Evolutionary conservation across 2,329 filamentous ascomycete genomes (phyloP).

Genomic region (Nemania sp.): DNA sequence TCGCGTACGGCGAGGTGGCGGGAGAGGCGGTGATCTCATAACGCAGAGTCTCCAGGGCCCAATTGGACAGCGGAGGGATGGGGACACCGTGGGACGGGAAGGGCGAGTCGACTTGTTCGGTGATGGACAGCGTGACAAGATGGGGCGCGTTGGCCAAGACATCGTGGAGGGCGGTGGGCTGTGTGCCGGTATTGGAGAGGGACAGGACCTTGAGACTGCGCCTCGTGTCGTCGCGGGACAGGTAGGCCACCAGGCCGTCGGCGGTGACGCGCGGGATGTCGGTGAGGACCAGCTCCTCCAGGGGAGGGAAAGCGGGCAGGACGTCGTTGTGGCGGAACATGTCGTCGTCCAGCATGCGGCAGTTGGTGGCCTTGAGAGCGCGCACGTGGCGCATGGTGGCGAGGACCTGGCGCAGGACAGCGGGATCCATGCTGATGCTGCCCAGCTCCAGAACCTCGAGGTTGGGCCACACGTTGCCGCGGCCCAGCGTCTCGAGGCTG

Average conservation of each 20-base stretch:
- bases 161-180: constrained; percentile 61
- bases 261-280: constrained; percentile 73
- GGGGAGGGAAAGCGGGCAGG: constrained; percentile 71
- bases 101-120: constrained; percentile 52
- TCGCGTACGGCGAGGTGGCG: constrained; percentile 59
- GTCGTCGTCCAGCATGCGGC: constrained; percentile 73
- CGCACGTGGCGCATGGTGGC: constrained; percentile 67
- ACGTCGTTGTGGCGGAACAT: constrained; percentile 69
- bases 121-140: constrained; percentile 61
- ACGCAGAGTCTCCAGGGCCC: constrained; percentile 71
- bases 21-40: constrained; percentile 76
- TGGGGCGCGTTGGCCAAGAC: constrained; percentile 61
- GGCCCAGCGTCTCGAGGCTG: constrained; percentile 70
- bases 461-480: constrained; percentile 67
- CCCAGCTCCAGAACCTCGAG: constrained; percentile 75
- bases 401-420: constrained; percentile 71
- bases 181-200: constrained; percentile 72
- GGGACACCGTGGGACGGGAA: constrained; percentile 53
- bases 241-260: constrained; percentile 69
- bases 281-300: constrained; percentile 74
- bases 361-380: constrained; percentile 73
- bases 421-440: constrained; percentile 69
- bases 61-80: constrained; percentile 68
- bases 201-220: constrained; percentile 68
- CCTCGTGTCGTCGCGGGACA: constrained; percentile 63